Base-by-base conservation (phyloP, 331 rosid species). In the Prunus yedoensis region DNA sequence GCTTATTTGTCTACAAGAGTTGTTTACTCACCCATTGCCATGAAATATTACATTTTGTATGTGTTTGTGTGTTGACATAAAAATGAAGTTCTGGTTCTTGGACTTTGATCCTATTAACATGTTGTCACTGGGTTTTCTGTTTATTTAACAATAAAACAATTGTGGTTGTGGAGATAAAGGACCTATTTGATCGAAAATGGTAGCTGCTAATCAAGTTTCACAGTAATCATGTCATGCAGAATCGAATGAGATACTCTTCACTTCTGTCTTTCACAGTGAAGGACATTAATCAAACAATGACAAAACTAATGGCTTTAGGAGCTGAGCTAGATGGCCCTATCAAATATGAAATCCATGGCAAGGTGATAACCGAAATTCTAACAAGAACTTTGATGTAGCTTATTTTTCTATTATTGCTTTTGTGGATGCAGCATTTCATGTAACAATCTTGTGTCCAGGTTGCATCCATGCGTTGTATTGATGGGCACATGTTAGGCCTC, bases 311-410 rank as follows among this genome's bases (percentile, higher is more conserved):
- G 82, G 56, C 89, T 64, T 54, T 93, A 73, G 96, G 91, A 66
- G 96, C 91, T 78, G 90, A 89, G 83, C 89, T 91, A 4, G 93
- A 93, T 76, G 94, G 94, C 45, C 85, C 91, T 41, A 88, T 93
- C 38, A 91, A 87, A 59, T 70, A 90, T 54, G 94, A 88, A 78
- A 81, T 88, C 75, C 93, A 87, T 66, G 96, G 91, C 79, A 90
- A 87, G 90, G 88, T 85, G 69, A 77, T 11, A 51, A 54, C 58
- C 71, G 3, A 30, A 68, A 3, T 70, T 65, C 58, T 15, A 16
- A 1, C 8, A 41, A 43, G 17, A 75, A 12, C 25, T 51, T 1
- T 14, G 10, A 18, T 35, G 13, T 38, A 2, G 25, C 0, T 78
- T 51, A 23, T 16, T 20, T 30, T 8, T 58, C 0, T 10, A 56